phyloP scores from a whole-genome alignment of 306 rosid genomes.

The Begonia masoniana region DNA sequence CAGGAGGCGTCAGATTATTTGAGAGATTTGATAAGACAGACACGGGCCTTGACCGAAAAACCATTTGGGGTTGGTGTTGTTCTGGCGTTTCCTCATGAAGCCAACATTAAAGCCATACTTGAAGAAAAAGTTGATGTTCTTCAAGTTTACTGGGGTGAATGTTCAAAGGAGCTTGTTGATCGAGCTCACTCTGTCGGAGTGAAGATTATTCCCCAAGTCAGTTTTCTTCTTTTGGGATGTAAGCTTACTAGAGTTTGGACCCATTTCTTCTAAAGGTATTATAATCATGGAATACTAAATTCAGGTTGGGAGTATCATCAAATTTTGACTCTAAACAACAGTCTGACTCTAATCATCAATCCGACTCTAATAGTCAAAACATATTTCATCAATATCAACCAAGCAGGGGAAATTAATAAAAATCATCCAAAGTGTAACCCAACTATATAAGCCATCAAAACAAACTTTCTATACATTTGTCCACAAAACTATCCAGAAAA shows the following conservation, averaged over 20 bases:
- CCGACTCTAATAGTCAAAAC: too few relatives aligned
- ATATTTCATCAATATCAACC: too few relatives aligned
- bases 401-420: too few relatives aligned
- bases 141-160: conserved; percentile 76
- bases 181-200: conserved; percentile 67
- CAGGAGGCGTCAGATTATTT: conserved; percentile 61
- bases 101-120: conserved; percentile 52
- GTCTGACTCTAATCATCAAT: too few relatives aligned
- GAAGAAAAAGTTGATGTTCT: conserved; percentile 69
- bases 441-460: too few relatives aligned
- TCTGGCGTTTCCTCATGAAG: conserved; percentile 67
- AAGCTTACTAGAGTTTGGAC: background rate
- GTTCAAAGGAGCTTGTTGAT: conserved; percentile 43
- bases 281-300: background rate
- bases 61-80: conserved; percentile 74
- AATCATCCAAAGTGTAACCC: too few relatives aligned
- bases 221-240: conserved; percentile 6
- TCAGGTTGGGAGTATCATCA: conserved; percentile 56
- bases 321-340: too few relatives aligned
- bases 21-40: conserved; percentile 50
- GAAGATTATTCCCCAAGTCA: conserved; percentile 72
- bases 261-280: too few relatives aligned
- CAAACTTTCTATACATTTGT: too few relatives aligned
- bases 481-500: too few relatives aligned
- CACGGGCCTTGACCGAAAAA: conserved; percentile 56